A percentile compares a stretch with the other conserved stretches of the same genome.
Conservation (phyloP, 306 rosid genomes). For the Rosa rugosa region DNA sequence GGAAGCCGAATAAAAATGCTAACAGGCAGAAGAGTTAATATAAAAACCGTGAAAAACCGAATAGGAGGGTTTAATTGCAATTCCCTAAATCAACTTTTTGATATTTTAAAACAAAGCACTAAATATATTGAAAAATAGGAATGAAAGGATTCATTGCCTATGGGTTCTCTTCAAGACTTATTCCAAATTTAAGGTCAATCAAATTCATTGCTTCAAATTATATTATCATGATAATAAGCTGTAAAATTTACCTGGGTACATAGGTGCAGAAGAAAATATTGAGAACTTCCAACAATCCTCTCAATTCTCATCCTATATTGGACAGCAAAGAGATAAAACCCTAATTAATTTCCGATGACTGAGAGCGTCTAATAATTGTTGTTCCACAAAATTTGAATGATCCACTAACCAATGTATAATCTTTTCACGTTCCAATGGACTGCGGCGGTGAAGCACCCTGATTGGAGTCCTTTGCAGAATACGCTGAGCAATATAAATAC, state of each 20-base stretch:
- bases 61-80: neutral
- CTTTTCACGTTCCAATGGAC: slow-evolving; percentile 91
- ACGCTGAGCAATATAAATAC: slow-evolving; percentile 44
- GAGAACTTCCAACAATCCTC: slow-evolving; percentile 68
- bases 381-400: slow-evolving; percentile 7
- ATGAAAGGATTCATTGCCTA: neutral
- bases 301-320: slow-evolving; percentile 77
- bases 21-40: neutral
- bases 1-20: neutral
- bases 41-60: neutral
- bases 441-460: slow-evolving; percentile 95
- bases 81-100: neutral
- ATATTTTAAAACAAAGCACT: neutral
- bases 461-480: slow-evolving; percentile 86
- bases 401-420: slow-evolving; percentile 76
- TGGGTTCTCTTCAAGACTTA: neutral
- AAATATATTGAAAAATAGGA: neutral
- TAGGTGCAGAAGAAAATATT: slow-evolving; percentile 84
- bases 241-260: slow-evolving; percentile 72
- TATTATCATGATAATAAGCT: neutral
- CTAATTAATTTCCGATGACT: slow-evolving; percentile 12
- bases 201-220: neutral
- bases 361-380: slow-evolving; percentile 1
- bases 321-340: slow-evolving; percentile 24
- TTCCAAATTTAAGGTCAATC: neutral